Percentiles rank a stretch among this genome's conserved stretches.
Conservation (phyloP, 2,329 filamentous ascomycete genomes). For the Colletotrichum abscissum region DNA sequence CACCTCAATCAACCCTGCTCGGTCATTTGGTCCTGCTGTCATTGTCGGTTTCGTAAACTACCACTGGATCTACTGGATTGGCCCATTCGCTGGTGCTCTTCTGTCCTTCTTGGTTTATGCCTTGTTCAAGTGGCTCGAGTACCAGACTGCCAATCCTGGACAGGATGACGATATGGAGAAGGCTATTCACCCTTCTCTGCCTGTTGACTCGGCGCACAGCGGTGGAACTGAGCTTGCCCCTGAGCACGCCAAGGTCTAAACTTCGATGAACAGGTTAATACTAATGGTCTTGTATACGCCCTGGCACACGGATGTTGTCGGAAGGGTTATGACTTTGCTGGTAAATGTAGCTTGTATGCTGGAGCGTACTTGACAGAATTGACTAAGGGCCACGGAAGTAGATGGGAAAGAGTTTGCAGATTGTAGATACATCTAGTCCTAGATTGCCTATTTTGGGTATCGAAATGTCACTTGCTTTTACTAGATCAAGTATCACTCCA, state of each 20-base stretch:
- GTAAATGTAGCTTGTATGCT: not conserved
- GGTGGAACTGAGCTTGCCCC: not conserved
- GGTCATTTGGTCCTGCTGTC: slow-evolving; percentile 61
- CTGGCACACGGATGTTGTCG: not conserved
- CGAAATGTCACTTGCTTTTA: too few species aligned
- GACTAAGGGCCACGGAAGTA: not conserved
- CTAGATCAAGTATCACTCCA: too few species aligned
- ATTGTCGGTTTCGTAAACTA: slow-evolving; percentile 54
- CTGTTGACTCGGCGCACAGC: not conserved
- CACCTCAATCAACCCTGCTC: slow-evolving; percentile 61
- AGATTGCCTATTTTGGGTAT: not conserved
- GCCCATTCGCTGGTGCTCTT: slow-evolving; percentile 14
- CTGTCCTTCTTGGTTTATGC: not conserved
- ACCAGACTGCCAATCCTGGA: slow-evolving; percentile 4
- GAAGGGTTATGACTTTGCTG: not conserved
- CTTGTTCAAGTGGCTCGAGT: not conserved
- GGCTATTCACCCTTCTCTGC: not conserved
- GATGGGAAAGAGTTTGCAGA: not conserved
- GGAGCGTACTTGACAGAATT: not conserved
- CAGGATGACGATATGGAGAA: slow-evolving; percentile 31
- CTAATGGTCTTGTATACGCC: not conserved
- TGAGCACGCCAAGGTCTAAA: not conserved
- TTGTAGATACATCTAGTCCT: not conserved
- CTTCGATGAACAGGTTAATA: not conserved
- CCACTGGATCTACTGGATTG: slow-evolving; percentile 61